Conservation (phyloP, 2,329 filamentous ascomycete species). For the Corniculantispora saksenae region DNA sequence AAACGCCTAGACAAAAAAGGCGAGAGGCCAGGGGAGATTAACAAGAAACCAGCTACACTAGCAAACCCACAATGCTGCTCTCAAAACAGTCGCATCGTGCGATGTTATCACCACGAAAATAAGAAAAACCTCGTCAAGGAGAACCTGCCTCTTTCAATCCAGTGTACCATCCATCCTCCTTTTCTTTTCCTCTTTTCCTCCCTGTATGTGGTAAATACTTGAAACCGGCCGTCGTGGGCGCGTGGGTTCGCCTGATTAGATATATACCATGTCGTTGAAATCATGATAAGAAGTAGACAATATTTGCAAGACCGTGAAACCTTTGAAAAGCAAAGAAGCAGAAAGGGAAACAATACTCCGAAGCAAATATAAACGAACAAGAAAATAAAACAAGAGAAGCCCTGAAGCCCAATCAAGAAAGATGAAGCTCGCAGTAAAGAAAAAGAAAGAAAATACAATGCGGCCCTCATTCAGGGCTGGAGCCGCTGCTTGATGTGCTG, state of each 20-base stretch:
- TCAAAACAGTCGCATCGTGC: background rate
- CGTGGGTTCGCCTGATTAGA: constrained; percentile 8
- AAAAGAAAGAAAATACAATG: constrained; percentile 6
- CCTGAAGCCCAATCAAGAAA: background rate
- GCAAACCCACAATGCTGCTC: background rate
- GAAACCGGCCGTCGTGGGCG: constrained; percentile 6
- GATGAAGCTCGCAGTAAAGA: background rate
- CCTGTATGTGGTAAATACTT: background rate
- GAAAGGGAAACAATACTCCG: constrained; percentile 7
- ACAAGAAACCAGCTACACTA: background rate
- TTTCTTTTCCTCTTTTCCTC: background rate
- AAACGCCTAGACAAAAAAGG: constrained; percentile 3
- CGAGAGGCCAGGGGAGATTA: background rate
- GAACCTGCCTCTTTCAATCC: background rate
- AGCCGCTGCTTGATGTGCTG: background rate
- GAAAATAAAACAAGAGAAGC: background rate
- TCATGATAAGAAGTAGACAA: constrained; percentile 8
- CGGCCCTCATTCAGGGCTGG: background rate
- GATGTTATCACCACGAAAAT: background rate
- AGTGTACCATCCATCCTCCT: background rate
- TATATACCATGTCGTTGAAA: constrained; percentile 14
- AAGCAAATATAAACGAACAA: background rate
- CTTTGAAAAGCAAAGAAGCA: background rate
- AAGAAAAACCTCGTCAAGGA: background rate
- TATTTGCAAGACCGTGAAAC: constrained; percentile 13